Percentiles rank a stretch among this genome's conserved stretches.
Conservation (phyloP, 805 yeast genomes). For the Zygotorulaspora sp. region DNA sequence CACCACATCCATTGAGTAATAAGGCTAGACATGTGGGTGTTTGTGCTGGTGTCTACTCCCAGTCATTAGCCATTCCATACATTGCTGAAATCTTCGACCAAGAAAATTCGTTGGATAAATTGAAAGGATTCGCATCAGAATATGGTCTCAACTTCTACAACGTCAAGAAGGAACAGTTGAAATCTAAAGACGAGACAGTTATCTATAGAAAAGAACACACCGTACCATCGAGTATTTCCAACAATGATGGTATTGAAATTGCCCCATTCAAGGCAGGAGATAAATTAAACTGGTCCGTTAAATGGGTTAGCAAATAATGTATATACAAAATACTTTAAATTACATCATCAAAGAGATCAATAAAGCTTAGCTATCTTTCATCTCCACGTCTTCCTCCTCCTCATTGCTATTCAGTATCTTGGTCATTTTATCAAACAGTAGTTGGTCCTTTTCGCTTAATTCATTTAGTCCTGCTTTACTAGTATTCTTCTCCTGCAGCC, state of each 20-base stretch:
- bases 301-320: slow-evolving; percentile 48
- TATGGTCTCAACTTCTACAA: slow-evolving; percentile 70
- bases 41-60: slow-evolving; percentile 98
- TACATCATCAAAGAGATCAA: too few species aligned
- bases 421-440: slow-evolving; percentile 46
- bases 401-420: slow-evolving; percentile 40
- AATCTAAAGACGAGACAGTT: slow-evolving; percentile 45
- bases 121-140: slow-evolving; percentile 71
- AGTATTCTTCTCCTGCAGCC: slow-evolving; percentile 72
- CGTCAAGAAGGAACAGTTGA: slow-evolving; percentile 43
- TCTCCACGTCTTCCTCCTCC: slow-evolving; percentile 21
- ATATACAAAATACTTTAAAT: background rate
- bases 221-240: slow-evolving; percentile 57
- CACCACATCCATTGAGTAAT: slow-evolving; percentile 85
- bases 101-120: slow-evolving; percentile 55
- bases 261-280: slow-evolving; percentile 89
- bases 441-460: slow-evolving; percentile 55
- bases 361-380: slow-evolving; percentile 13
- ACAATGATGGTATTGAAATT: slow-evolving; percentile 46
- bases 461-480: slow-evolving; percentile 44
- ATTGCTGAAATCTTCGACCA: slow-evolving; percentile 81
- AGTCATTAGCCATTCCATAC: slow-evolving; percentile 73
- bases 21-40: slow-evolving; percentile 78
- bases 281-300: slow-evolving; percentile 61
- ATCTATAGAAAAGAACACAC: slow-evolving; percentile 49